Percentiles rank a stretch among this genome's conserved stretches.
phyloP scores from a whole-genome alignment of 1,284 basidiomycete species.

The Singerocomus rubriflavus region DNA sequence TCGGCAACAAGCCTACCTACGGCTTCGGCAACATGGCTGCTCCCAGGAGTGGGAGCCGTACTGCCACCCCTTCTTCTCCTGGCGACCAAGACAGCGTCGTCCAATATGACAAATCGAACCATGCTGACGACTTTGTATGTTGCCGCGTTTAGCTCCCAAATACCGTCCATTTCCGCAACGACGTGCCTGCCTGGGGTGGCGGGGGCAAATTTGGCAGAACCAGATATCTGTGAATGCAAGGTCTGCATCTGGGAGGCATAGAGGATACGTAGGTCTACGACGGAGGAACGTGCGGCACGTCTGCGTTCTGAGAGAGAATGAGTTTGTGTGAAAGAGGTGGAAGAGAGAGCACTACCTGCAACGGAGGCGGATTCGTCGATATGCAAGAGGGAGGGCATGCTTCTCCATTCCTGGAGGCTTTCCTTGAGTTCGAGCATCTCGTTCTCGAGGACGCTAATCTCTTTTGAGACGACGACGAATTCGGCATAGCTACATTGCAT shows the following conservation, averaged over 20 bases:
- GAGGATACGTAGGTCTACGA: conserved; percentile 89
- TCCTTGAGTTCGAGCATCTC: conserved; percentile 98
- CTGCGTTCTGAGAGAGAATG: conserved; percentile 43
- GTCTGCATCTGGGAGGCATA: conserved; percentile 94
- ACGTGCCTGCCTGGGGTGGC: conserved; percentile 89
- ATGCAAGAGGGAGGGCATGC: conserved; percentile 89
- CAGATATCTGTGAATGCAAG: conserved; percentile 89
- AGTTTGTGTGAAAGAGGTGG: conserved; percentile 1
- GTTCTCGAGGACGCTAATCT: conserved; percentile 94
- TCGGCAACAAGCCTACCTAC: conserved; percentile 85
- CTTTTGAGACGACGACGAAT: conserved; percentile 95
- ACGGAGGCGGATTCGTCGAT: conserved; percentile 74
- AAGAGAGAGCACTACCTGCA: conserved; percentile 38
- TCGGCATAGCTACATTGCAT: conserved; percentile 76
- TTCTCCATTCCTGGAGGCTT: conserved; percentile 90
- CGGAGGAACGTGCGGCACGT: conserved; percentile 80
- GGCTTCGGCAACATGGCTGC: conserved; percentile 30
- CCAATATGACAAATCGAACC: conserved; percentile 88
- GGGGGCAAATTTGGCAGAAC: conserved; percentile 95
- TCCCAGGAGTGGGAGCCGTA: conserved; percentile 31
- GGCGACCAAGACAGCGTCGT: conserved; percentile 89
- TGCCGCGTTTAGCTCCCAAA: conserved; percentile 87
- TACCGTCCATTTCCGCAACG: conserved; percentile 81
- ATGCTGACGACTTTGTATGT: conserved; percentile 92
- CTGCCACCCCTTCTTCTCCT: conserved; percentile 57